Percentiles rank a stretch among this genome's conserved stretches.
Conservation (phyloP, 768 basidiomycete genomes). For the Rhizopogon vulgaris region DNA sequence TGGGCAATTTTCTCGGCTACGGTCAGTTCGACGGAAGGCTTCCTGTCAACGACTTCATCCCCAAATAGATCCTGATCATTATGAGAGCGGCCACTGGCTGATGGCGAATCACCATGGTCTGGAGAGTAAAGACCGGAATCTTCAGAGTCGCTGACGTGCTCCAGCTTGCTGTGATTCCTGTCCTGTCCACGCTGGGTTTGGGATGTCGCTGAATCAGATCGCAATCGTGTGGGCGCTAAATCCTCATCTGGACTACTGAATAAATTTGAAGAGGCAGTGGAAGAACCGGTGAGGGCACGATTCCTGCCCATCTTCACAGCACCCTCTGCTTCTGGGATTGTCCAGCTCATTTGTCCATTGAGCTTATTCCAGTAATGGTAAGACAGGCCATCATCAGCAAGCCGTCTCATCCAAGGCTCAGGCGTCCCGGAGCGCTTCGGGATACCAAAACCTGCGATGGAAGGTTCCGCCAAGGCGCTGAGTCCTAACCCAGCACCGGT, state of each 20-base stretch:
- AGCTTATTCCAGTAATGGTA: slow-evolving; percentile 75
- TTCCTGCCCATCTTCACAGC: slow-evolving; percentile 23
- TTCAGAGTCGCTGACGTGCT: slow-evolving; percentile 68
- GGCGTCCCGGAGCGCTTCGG: slow-evolving; percentile 55
- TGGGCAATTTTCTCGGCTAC: slow-evolving; percentile 65
- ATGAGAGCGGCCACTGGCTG: slow-evolving; percentile 26
- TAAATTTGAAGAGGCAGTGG: slow-evolving; percentile 26
- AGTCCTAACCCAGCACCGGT: slow-evolving; percentile 48
- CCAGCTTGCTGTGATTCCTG: slow-evolving; percentile 26
- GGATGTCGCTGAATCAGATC: slow-evolving; percentile 30
- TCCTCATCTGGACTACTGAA: slow-evolving; percentile 16
- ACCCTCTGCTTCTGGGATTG: slow-evolving; percentile 43
- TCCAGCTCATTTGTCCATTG: slow-evolving; percentile 66
- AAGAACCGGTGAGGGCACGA: slow-evolving; percentile 28
- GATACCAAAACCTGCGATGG: slow-evolving; percentile 53
- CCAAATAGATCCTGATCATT: slow-evolving; percentile 16
- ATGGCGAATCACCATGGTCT: slow-evolving; percentile 25
- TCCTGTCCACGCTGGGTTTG: slow-evolving; percentile 19
- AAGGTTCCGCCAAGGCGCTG: slow-evolving; percentile 28
- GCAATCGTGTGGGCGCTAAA: slow-evolving; percentile 20
- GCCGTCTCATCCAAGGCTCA: slow-evolving; percentile 76
- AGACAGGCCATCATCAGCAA: slow-evolving; percentile 77
- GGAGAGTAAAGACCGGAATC: slow-evolving; percentile 53
- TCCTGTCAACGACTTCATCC: slow-evolving; percentile 12
- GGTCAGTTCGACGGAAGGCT: slow-evolving; percentile 41